Percentiles rank a stretch among this genome's conserved stretches.
Evolutionary conservation across 1,284 basidiomycete species (phyloP).

Genomic region (Trichosporon coremiiforme): DNA sequence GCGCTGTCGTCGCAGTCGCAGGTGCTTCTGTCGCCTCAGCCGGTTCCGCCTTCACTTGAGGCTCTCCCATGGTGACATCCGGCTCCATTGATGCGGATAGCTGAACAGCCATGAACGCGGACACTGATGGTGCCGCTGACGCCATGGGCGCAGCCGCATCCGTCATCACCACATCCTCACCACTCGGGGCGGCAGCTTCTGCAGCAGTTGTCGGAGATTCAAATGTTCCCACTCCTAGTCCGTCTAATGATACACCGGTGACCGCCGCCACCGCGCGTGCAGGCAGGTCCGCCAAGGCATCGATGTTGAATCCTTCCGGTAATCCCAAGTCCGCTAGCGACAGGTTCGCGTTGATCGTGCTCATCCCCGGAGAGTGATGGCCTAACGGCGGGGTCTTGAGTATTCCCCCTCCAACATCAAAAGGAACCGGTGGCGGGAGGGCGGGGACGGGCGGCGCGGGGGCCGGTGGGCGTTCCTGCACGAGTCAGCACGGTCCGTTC

Average conservation of each 20-base stretch:
- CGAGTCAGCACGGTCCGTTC: constrained; percentile 10
- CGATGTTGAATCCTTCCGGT: constrained; percentile 15
- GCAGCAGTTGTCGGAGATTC: neutral
- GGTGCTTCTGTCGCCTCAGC: neutral
- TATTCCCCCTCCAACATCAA: neutral
- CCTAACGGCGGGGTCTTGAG: constrained; percentile 8
- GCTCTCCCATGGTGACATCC: neutral
- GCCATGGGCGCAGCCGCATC: neutral
- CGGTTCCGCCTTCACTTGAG: neutral
- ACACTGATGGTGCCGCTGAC: neutral
- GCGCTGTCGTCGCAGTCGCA: neutral
- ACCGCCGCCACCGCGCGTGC: constrained; percentile 15
- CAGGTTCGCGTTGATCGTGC: constrained; percentile 12
- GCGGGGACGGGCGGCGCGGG: constrained; percentile 38
- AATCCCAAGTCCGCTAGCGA: constrained; percentile 8
- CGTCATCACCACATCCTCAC: constrained; percentile 12
- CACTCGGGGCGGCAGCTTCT: neutral
- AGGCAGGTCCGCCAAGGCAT: constrained; percentile 1
- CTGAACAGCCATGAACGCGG: constrained; percentile 4
- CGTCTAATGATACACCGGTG: constrained; percentile 7
- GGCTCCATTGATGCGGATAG: neutral
- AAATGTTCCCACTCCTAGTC: neutral
- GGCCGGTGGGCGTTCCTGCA: constrained; percentile 36
- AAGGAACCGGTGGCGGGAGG: constrained; percentile 7
- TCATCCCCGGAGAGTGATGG: constrained; percentile 7